phyloP scores from a whole-genome alignment of 2,329 filamentous ascomycete species.

The Xylariaceae sp. region DNA sequence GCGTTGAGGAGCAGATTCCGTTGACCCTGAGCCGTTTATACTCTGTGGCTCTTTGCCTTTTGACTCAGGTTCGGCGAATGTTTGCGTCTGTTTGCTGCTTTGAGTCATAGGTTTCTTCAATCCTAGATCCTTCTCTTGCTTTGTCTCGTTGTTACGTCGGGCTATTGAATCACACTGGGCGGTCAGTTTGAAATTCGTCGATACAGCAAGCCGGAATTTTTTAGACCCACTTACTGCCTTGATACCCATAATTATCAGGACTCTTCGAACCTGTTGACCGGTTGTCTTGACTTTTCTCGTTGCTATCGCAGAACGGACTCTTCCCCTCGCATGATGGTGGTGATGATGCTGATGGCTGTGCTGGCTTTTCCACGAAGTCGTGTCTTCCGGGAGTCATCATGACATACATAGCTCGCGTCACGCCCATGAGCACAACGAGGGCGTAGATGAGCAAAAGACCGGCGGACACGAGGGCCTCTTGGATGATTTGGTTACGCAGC shows the following conservation, averaged over 20 bases:
- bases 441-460: slow-evolving; percentile 72
- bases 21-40: too few species aligned
- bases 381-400: slow-evolving; percentile 18
- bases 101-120: background rate
- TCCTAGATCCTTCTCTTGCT: background rate
- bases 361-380: background rate
- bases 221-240: too few species aligned
- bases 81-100: background rate
- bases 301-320: too few species aligned
- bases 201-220: too few species aligned
- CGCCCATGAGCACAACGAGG: slow-evolving; percentile 67
- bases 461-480: slow-evolving; percentile 74
- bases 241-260: too few species aligned
- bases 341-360: too few species aligned
- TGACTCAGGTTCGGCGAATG: background rate
- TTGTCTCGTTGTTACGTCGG: background rate
- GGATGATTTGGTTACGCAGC: slow-evolving; percentile 62
- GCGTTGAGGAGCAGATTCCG: too few species aligned
- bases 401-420: slow-evolving; percentile 51
- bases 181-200: background rate
- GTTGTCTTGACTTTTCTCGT: too few species aligned
- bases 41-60: too few species aligned
- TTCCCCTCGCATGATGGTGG: too few species aligned
- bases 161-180: background rate
- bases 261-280: too few species aligned